Evolutionary conservation across 805 yeast genomes (phyloP), one percentile per base, ranked within the genome.

Genomic region (Trichomonascus vanleenenianus): DNA sequence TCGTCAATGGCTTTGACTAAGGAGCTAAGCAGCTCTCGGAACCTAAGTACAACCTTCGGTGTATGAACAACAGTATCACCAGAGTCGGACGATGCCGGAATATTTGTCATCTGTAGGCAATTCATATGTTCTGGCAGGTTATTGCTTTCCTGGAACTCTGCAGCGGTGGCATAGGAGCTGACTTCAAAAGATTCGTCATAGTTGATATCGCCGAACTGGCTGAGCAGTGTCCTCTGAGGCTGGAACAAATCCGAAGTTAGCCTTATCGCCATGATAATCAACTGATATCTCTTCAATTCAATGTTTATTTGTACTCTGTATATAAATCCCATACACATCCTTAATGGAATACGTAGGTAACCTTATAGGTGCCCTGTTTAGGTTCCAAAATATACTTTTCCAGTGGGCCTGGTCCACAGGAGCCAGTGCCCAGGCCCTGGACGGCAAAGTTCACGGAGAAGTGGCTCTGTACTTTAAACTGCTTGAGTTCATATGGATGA

Each of bases 351-450:
- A 31, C 31, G 32, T 15, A 19, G 14, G 30, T 31, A 10, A 30
- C 41, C 10, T 15, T 20, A 30, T 38, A 43, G 12, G 16, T 30
- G 12, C 14, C n/a, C 22, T 16, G 22, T 3, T 33, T 18, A 12
- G 45, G 43, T 2, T 45, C 20, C 18, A 50, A 42, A 30, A 37
- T 36, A 40, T 53, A 54, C 38, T 51, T 39, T 19, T 50, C 55
- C 27, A 52, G 42, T 8, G 49, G 54, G 2, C 56, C 55, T 12
- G 62, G 62, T 1, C 63, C 63, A 34, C 64, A 60, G 3, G 61
- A 52, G 15, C 52, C 57, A 19, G 57, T 55, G 3, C 63, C 64
- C 14, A 60, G 45, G 4, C 55, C 63, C 19, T 57, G 58, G 14
- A 53, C 56, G 20, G 45, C 55, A 18, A 53, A 53, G 38, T 59